Percentiles rank a stretch among this genome's conserved stretches.
Evolutionary conservation across 2,329 filamentous ascomycete genomes (phyloP).

Genomic region (Alternaria ventricosa): DNA sequence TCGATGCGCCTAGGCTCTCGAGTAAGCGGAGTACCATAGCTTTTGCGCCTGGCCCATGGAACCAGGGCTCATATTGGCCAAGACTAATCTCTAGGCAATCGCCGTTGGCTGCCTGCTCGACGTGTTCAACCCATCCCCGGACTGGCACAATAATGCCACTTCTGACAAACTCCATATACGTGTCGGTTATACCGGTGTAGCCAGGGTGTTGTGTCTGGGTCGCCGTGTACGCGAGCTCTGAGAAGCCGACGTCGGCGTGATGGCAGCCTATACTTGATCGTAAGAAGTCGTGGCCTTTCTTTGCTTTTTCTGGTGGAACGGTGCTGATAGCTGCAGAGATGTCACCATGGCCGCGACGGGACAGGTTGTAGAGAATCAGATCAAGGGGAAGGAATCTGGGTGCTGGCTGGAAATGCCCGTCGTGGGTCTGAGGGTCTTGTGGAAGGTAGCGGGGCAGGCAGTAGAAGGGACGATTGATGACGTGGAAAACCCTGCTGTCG

Average conservation of each 20-base stretch:
- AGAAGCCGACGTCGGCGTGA: slow-evolving; percentile 49
- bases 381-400: slow-evolving; percentile 74
- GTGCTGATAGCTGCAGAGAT: slow-evolving; percentile 70
- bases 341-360: slow-evolving; percentile 63
- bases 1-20: background rate
- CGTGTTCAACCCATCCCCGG: slow-evolving; percentile 43
- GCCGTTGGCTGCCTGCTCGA: slow-evolving; percentile 19
- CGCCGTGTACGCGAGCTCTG: slow-evolving; percentile 50
- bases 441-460: slow-evolving; percentile 65
- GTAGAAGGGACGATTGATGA: slow-evolving; percentile 74
- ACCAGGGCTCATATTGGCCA: slow-evolving; percentile 23
- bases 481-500: slow-evolving; percentile 68
- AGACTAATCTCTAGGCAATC: slow-evolving; percentile 10
- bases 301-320: slow-evolving; percentile 65
- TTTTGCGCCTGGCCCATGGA: background rate
- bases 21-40: slow-evolving; percentile 4
- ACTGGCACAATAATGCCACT: slow-evolving; percentile 58
- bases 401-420: slow-evolving; percentile 50
- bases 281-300: slow-evolving; percentile 59
- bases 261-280: slow-evolving; percentile 53
- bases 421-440: slow-evolving; percentile 27
- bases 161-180: slow-evolving; percentile 76
- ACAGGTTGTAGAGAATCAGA: slow-evolving; percentile 73
- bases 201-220: slow-evolving; percentile 60
- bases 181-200: slow-evolving; percentile 73